A percentile compares a stretch with the other conserved stretches of the same genome.
Evolutionary conservation across 2,329 filamentous ascomycete genomes (phyloP).

Genomic region (Stromatinia cepivora): DNA sequence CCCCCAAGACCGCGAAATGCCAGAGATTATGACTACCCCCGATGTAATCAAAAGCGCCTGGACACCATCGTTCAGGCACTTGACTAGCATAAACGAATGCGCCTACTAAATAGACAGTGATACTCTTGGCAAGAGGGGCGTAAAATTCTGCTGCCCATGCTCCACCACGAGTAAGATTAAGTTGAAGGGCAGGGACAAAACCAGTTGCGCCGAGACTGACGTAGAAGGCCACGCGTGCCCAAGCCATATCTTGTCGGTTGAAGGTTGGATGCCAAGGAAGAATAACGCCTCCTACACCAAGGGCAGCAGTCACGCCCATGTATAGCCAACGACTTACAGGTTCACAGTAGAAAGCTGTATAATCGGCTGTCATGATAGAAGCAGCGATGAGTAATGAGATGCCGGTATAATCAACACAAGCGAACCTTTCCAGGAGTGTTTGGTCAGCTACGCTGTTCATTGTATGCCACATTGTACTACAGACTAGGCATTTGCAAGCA

Average conservation of each 20-base stretch:
- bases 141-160: constrained; percentile 88
- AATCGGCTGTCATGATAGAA: constrained; percentile 97
- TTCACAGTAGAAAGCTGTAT: constrained; percentile 98
- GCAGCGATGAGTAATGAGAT: constrained; percentile 94
- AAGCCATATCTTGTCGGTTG: constrained; percentile 89
- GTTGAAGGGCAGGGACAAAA: constrained; percentile 83
- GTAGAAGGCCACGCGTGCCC: constrained; percentile 90
- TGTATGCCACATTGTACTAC: constrained; percentile 96
- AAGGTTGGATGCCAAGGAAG: constrained; percentile 96
- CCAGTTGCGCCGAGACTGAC: constrained; percentile 84
- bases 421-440: constrained; percentile 87
- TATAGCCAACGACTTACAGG: constrained; percentile 83
- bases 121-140: constrained; percentile 78
- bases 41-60: constrained; percentile 91
- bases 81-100: constrained; percentile 89
- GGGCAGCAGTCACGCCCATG: constrained; percentile 74
- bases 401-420: constrained; percentile 97
- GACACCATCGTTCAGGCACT: constrained; percentile 88
- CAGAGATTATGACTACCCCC: constrained; percentile 97
- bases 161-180: constrained; percentile 74
- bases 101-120: constrained; percentile 81
- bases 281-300: constrained; percentile 85
- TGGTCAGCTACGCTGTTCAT: constrained; percentile 97
- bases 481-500: constrained; percentile 90
- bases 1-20: constrained; percentile 91